Base-by-base conservation (phyloP, 2,329 filamentous ascomycete genomes). In the Penicillium vulpinum region DNA sequence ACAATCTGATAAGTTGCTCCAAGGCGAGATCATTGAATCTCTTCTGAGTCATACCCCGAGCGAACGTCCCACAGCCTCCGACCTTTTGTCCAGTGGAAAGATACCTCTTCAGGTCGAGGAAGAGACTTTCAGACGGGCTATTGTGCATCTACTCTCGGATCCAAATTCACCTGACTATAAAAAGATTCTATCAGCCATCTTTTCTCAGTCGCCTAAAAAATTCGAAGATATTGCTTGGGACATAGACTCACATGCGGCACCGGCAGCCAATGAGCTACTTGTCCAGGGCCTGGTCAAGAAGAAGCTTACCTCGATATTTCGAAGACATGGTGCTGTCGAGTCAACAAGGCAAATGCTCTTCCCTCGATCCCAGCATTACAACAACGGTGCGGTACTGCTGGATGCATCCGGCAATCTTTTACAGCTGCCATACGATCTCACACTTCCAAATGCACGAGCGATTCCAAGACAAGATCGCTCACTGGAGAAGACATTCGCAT, bases 351-450 rank as follows among this genome's bases (percentile, higher is more conserved):
- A 87, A 61, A 82, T 85, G 29, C 78, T 97, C 4, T 91, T 97
- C 61, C 94, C 94, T 2, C 84, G 88, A 43, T 96, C 92, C 0
- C 81, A 84, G 10, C 87, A 93, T 69, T 97, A 97, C 69, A 79
- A 81, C 29, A 80, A 75, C 70, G 90, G 90, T 64, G 88, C 89
- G 15, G 89, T 95, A 16, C 88, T 97, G 15, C 80, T 99, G 26
- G 91, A 96, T 71, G 81, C 86, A 2, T 90, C 88, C 59, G 94
- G 93, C 2, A 93, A 89, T n/a, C 81, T 97, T 2, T 80, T 97
- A 8, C 94, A 99, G 70, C 78, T 99, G n/a, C 94, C 94, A 0
- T 97, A 91, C 67, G 94, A 99, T 72, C 79, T 97, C 22, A 96
- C 92, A 2, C 81, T 97, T 61, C 92, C 93, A 1, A 88, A 96